These are phyloP conservation scores for Teunomyces barrocoloradensis DNA, from an alignment of 805 yeast genomes.

Conservation along the genomic window DNA sequence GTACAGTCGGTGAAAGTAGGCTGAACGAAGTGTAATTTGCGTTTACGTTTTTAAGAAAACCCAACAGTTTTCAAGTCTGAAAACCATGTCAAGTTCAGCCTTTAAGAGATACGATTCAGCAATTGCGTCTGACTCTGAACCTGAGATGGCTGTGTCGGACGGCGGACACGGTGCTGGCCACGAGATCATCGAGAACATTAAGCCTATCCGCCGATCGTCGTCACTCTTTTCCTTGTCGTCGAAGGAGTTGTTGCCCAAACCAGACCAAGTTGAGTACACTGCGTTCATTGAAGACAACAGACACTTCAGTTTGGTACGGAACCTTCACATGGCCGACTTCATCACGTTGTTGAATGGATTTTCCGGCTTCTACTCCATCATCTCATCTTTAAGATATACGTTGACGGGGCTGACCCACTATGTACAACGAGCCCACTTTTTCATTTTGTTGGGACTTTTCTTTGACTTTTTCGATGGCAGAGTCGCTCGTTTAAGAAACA, in stretches of 20 bases:
- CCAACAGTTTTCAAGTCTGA: background rate
- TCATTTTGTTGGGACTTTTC: constrained; percentile 86
- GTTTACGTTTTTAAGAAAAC: background rate
- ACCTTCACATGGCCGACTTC: constrained; percentile 92
- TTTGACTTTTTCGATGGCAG: constrained; percentile 97
- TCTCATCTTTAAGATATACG: constrained; percentile 80
- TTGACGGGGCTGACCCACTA: constrained; percentile 66
- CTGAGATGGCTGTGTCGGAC: constrained; percentile 18
- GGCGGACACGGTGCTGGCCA: background rate
- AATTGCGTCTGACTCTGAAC: constrained; percentile 35
- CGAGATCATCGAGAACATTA: constrained; percentile 7
- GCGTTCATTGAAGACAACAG: constrained; percentile 80
- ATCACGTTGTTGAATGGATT: constrained; percentile 93
- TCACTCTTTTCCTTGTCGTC: constrained; percentile 51
- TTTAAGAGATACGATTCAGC: constrained; percentile 32
- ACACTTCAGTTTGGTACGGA: constrained; percentile 82
- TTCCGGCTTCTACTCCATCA: constrained; percentile 86
- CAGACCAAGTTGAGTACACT: constrained; percentile 71
- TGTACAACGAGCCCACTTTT: constrained; percentile 84
- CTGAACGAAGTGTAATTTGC: background rate
- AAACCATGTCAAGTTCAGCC: constrained; percentile 20
- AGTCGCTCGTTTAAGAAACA: constrained; percentile 91
- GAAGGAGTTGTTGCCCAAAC: constrained; percentile 67
- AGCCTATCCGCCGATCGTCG: constrained; percentile 49
- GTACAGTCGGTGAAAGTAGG: background rate